These are phyloP conservation scores for Clohesyomyces aquaticus DNA, from an alignment of 495 filamentous ascomycete genomes.

Conservation along the genomic window DNA sequence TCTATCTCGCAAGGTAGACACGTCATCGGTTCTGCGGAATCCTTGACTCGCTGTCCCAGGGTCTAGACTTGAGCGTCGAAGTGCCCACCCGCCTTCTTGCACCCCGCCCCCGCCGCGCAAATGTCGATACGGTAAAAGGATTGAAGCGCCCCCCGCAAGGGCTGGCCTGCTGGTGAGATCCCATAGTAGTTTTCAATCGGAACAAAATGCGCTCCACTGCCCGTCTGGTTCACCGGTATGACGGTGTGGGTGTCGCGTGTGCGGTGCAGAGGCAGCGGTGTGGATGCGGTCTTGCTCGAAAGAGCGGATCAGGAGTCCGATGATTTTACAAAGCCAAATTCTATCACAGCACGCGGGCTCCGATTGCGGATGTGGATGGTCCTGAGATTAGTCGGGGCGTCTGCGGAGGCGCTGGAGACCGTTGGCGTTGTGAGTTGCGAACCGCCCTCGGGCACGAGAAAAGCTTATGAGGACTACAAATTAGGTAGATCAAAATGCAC, in stretches of 20 bases:
- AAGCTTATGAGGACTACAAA: not conserved
- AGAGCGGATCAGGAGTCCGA: not conserved
- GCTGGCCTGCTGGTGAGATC: conserved; percentile 22
- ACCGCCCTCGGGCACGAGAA: not conserved
- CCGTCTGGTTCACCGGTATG: not conserved
- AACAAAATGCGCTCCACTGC: conserved; percentile 20
- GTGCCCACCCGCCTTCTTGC: not conserved
- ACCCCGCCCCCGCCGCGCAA: conserved; percentile 26
- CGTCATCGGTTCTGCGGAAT: not conserved
- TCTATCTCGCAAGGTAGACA: conserved; percentile 4
- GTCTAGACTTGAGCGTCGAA: not conserved
- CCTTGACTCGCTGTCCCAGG: not conserved
- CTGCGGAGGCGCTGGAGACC: not conserved
- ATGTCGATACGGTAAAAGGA: conserved; percentile 30
- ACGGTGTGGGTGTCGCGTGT: not conserved
- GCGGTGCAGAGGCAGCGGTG: conserved; percentile 5
- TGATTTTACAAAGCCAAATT: not conserved
- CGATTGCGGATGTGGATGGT: not conserved
- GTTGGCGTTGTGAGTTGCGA: not conserved
- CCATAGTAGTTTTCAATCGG: conserved; percentile 36
- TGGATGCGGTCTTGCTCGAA: not conserved
- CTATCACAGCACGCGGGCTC: not conserved
- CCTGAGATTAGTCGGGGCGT: not conserved
- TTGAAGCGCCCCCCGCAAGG: conserved; percentile 20
- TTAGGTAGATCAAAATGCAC: not conserved